A percentile compares a stretch with the other conserved stretches of the same genome.
phyloP scores from a whole-genome alignment of 1,284 basidiomycete genomes.

The Apiotrichum brassicae region DNA sequence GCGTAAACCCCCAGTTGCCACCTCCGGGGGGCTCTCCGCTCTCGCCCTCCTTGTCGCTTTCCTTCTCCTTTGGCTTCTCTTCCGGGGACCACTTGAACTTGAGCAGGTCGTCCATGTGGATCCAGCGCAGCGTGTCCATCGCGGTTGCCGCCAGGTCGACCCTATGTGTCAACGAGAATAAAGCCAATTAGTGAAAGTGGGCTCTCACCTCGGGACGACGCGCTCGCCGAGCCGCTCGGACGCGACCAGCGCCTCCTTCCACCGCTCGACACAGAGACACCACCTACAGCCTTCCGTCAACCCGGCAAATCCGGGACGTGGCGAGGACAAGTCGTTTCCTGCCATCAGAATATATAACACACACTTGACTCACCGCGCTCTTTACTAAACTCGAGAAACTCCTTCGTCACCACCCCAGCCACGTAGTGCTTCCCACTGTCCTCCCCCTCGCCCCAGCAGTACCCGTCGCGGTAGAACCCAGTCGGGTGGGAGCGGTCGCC shows the following conservation, averaged over 20 bases:
- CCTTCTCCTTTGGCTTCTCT: not conserved
- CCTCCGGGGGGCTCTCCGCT: not conserved
- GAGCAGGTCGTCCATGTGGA: slow-evolving; percentile 36
- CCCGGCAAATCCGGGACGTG: slow-evolving; percentile 32
- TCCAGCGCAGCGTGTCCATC: slow-evolving; percentile 29
- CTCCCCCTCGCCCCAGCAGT: slow-evolving; percentile 33
- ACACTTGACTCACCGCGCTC: slow-evolving; percentile 25
- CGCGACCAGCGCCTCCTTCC: slow-evolving; percentile 44
- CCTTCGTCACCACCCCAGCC: slow-evolving; percentile 36
- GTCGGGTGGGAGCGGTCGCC: slow-evolving; percentile 34
- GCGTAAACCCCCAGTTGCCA: not conserved
- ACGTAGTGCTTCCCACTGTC: slow-evolving; percentile 41
- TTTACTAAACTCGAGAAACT: slow-evolving; percentile 43
- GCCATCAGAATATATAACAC: not conserved
- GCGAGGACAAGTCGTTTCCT: slow-evolving; percentile 43
- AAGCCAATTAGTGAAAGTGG: too few species aligned
- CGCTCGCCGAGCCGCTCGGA: slow-evolving; percentile 33
- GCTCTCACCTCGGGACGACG: slow-evolving; percentile 41
- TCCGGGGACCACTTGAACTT: slow-evolving; percentile 22
- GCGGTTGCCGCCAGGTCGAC: slow-evolving; percentile 41
- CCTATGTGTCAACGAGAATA: slow-evolving; percentile 7
- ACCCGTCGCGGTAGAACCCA: slow-evolving; percentile 40
- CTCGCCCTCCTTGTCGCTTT: not conserved
- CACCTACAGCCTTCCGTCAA: slow-evolving; percentile 42
- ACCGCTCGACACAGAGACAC: slow-evolving; percentile 46